These are phyloP conservation scores for Stemphylium vesicarium DNA, from an alignment of 2,329 filamentous ascomycete species.

Conservation along the genomic window DNA sequence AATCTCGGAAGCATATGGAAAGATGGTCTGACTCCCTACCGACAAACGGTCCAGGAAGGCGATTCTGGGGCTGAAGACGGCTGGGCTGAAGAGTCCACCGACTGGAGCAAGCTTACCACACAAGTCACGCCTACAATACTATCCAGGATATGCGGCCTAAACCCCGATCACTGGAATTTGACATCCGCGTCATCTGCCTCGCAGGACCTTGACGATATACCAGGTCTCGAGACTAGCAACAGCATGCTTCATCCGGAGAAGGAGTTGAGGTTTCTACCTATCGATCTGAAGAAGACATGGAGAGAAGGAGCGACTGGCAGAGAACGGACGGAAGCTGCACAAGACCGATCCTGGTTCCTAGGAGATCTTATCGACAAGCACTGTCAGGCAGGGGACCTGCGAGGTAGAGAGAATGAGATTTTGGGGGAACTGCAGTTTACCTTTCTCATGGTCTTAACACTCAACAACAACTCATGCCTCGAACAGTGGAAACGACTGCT, in stretches of 20 bases:
- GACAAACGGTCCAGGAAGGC: slow-evolving; percentile 48
- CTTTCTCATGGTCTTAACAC: slow-evolving; percentile 67
- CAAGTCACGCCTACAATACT: slow-evolving; percentile 58
- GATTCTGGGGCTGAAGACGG: slow-evolving; percentile 39
- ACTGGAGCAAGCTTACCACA: slow-evolving; percentile 62
- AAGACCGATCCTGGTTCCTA: slow-evolving; percentile 68
- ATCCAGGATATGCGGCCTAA: slow-evolving; percentile 56
- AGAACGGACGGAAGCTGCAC: slow-evolving; percentile 66
- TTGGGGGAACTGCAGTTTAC: slow-evolving; percentile 68
- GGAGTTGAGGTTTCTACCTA: slow-evolving; percentile 61
- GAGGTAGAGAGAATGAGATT: slow-evolving; percentile 40
- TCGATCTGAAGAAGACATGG: slow-evolving; percentile 69
- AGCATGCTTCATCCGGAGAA: slow-evolving; percentile 43
- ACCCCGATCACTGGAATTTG: slow-evolving; percentile 60
- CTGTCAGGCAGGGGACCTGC: slow-evolving; percentile 41
- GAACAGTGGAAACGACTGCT: slow-evolving; percentile 70
- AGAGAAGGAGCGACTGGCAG: slow-evolving; percentile 65
- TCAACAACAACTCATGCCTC: slow-evolving; percentile 70
- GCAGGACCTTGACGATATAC: slow-evolving; percentile 65
- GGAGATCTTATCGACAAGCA: slow-evolving; percentile 57
- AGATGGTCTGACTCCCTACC: slow-evolving; percentile 57
- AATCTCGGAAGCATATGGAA: slow-evolving; percentile 65
- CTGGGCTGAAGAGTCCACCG: slow-evolving; percentile 52
- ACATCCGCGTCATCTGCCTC: slow-evolving; percentile 64
- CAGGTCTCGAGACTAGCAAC: slow-evolving; percentile 56